phyloP scores from a whole-genome alignment of 495 filamentous ascomycete genomes.

The Darksidea phi region DNA sequence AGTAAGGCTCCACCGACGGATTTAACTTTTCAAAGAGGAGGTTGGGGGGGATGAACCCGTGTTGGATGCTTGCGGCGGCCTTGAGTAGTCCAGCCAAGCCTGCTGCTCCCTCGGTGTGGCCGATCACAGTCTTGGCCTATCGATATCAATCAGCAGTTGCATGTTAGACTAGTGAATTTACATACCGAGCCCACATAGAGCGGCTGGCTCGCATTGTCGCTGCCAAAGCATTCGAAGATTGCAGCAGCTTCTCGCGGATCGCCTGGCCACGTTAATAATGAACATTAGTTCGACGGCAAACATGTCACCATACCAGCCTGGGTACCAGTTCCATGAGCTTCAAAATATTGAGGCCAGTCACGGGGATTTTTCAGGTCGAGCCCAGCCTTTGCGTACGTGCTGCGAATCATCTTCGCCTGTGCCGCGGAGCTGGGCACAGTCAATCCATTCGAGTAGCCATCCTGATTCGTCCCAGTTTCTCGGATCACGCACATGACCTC shows the following conservation, averaged over 20 bases:
- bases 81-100: constrained; percentile 38
- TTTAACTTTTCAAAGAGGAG: constrained; percentile 5
- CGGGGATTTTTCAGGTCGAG: neutral
- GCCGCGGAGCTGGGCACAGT: constrained; percentile 13
- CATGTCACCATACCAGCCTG: too few species aligned
- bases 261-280: too few species aligned
- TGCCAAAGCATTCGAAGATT: too few species aligned
- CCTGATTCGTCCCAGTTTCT: constrained; percentile 17
- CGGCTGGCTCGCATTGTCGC: too few species aligned
- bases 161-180: too few species aligned
- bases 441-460: constrained; percentile 10
- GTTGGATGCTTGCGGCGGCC: constrained; percentile 28
- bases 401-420: constrained; percentile 3
- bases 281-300: too few species aligned
- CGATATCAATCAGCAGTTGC: too few species aligned
- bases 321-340: constrained; percentile 24
- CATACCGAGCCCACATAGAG: constrained; percentile 33
- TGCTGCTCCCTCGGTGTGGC: constrained; percentile 39
- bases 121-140: constrained; percentile 42
- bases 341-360: constrained; percentile 25
- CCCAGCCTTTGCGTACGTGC: constrained; percentile 14
- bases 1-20: constrained; percentile 8
- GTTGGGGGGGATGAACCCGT: constrained; percentile 24
- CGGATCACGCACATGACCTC: constrained; percentile 19
- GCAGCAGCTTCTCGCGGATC: constrained; percentile 45